A percentile compares a stretch with the other conserved stretches of the same genome.
Evolutionary conservation across 176 grass and related monocot species (phyloP).

Genomic region (Eleusine indica): DNA sequence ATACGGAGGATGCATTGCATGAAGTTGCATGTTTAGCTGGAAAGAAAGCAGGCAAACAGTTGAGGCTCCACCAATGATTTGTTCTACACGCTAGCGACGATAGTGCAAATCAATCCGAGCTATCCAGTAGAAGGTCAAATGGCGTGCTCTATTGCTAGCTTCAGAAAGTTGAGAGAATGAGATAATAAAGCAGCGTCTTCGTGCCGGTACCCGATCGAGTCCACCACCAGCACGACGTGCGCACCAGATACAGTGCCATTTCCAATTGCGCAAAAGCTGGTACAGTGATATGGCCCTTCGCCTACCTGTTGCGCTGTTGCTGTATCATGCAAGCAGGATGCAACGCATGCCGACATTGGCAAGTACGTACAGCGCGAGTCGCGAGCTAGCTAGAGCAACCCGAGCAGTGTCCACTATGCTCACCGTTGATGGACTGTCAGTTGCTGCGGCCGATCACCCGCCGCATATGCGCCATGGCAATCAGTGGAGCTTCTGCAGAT

Average conservation of each 20-base stretch:
- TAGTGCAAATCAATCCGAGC: conserved; percentile 13
- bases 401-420: neutral
- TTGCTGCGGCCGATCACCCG: neutral
- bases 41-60: conserved; percentile 6
- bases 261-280: neutral
- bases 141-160: neutral
- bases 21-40: conserved; percentile 22
- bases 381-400: neutral
- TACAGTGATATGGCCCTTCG: neutral
- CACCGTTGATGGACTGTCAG: neutral
- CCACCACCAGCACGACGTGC: neutral
- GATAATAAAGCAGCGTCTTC: neutral
- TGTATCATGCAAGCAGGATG: neutral
- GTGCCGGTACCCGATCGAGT: neutral
- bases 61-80: neutral
- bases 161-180: too few relatives aligned
- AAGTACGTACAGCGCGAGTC: neutral
- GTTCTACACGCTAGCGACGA: conserved; percentile 4
- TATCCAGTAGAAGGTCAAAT: conserved; percentile 45
- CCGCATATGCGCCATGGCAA: neutral
- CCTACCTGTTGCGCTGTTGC: neutral
- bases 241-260: neutral
- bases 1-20: neutral
- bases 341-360: neutral
- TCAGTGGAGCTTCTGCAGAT: neutral